Base-by-base conservation (phyloP, 257 asterid species). In the Paulownia fortunei region DNA sequence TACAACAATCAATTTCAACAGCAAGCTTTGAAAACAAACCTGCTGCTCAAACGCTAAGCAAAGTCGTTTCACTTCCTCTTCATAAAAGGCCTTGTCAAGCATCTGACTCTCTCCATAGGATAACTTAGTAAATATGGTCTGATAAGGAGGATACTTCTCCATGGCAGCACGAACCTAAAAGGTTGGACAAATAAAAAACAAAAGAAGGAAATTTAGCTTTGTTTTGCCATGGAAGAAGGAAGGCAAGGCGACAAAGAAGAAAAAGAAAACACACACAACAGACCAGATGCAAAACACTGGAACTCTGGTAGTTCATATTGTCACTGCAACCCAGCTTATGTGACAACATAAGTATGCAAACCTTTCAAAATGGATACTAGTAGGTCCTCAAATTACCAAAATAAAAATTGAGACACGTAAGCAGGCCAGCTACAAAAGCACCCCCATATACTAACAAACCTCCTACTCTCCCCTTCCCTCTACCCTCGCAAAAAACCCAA, bases 61-160 rank as follows among this genome's bases (percentile, higher is more conserved):
- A 66, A 93, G 97, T 11, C 97, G 90, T 81, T 92, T 93, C 72
- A 93, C 98, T 83, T 93, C 98, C 85, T 93, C 98, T 79, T 93
- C 97, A 51, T 92, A 93, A 71, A 93, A 93, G 80, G 98, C 97
- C 91, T 93, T 93, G 92, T 93, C 98, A 24, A 93, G 97, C 86
- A 93, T 86, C 84, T 93, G 98, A 80, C 97, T 93, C 87, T 91
- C 98, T 61, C 98, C 98, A 66, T 93, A 93, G n/a, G 98, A 88
- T 64, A 93, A 69, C 92, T 84, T 92, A 2, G 92, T 27, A 77
- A 93, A 90, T 78, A 93, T 90, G 70, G 97, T 58, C 60, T 93
- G 97, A 52, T 93, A 93, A 39, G 97, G 92, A 64, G 96, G 98
- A 69, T 93, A 93, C 81, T 93, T 93, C 54, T 93, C 98, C 93